phyloP scores from a whole-genome alignment of 768 basidiomycete genomes.

The Antrodiella citrinella region DNA sequence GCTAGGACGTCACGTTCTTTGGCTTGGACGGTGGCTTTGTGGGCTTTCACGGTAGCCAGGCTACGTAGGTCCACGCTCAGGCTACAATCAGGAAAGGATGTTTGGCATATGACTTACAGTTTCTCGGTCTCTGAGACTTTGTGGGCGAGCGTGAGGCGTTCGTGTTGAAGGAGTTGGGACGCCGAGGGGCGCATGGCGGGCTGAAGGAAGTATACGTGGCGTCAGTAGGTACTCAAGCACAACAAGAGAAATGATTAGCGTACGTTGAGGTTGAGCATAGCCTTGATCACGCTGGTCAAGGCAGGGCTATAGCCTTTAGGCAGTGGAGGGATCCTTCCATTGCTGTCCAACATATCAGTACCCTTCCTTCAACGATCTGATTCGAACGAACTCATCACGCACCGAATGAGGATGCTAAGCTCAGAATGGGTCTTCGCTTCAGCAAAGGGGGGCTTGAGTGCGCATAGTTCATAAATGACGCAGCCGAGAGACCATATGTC shows the following conservation, averaged over 20 bases:
- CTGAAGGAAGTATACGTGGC: constrained; percentile 26
- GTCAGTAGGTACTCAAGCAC: not conserved
- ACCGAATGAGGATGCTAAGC: constrained; percentile 76
- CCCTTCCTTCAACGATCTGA: no score
- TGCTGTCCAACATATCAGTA: constrained; percentile 34
- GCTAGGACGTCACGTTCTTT: constrained; percentile 59
- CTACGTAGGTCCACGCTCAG: constrained; percentile 36
- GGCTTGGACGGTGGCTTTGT: constrained; percentile 44
- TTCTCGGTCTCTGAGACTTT: constrained; percentile 75
- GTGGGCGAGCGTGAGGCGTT: constrained; percentile 60
- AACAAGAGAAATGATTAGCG: constrained; percentile 24
- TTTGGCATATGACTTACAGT: constrained; percentile 40
- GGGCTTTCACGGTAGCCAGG: constrained; percentile 54
- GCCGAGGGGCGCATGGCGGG: constrained; percentile 85
- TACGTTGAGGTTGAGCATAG: constrained; percentile 84
- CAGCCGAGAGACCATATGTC: constrained; percentile 99
- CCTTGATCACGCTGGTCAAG: constrained; percentile 66
- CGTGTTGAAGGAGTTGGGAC: constrained; percentile 71
- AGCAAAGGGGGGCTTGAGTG: constrained; percentile 87
- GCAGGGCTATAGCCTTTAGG: constrained; percentile 77
- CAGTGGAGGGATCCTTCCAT: constrained; percentile 85
- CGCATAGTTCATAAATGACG: constrained; percentile 93
- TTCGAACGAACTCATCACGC: no score
- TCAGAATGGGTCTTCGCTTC: constrained; percentile 88
- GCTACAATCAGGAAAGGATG: not conserved